Percentiles rank a stretch among this genome's conserved stretches.
These are phyloP conservation scores for Cladophialophora carrionii DNA, from an alignment of 2,329 filamentous ascomycete genomes.

Conservation along the genomic window DNA sequence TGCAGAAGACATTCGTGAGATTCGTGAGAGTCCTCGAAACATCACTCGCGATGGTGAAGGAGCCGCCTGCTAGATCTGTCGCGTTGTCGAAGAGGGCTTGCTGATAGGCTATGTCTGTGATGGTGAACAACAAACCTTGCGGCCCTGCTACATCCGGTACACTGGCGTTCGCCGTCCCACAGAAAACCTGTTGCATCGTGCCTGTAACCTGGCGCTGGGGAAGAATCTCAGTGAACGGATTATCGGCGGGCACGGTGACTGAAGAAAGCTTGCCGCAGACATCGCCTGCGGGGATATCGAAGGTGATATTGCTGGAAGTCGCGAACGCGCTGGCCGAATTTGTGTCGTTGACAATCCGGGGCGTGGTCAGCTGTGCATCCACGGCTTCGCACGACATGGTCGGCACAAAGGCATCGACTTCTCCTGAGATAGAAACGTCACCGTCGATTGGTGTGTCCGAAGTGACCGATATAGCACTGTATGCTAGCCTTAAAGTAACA, in stretches of 20 bases:
- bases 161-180: conserved; percentile 22
- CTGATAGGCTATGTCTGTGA: conserved; percentile 33
- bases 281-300: conserved; percentile 32
- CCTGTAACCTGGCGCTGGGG: conserved; percentile 30
- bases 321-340: conserved; percentile 30
- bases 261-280: conserved; percentile 27
- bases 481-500: conserved; percentile 33
- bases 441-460: conserved; percentile 20
- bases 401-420: conserved; percentile 36
- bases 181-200: conserved; percentile 34
- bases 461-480: conserved; percentile 28
- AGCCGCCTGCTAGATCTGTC: conserved; percentile 31
- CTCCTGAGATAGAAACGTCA: conserved; percentile 28
- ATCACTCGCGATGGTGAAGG: conserved; percentile 34
- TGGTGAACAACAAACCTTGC: conserved; percentile 32
- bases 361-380: conserved; percentile 29
- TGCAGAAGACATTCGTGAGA: conserved; percentile 36
- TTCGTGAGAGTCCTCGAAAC: conserved; percentile 34
- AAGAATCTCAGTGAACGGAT: conserved; percentile 36
- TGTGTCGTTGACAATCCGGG: conserved; percentile 31
- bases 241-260: conserved; percentile 32
- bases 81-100: conserved; percentile 35
- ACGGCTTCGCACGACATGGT: conserved; percentile 31
- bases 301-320: conserved; percentile 32
- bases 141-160: conserved; percentile 25